A percentile compares a stretch with the other conserved stretches of the same genome.
phyloP scores from a whole-genome alignment of 129 eudicot genomes.

The Saussurea involucrata region DNA sequence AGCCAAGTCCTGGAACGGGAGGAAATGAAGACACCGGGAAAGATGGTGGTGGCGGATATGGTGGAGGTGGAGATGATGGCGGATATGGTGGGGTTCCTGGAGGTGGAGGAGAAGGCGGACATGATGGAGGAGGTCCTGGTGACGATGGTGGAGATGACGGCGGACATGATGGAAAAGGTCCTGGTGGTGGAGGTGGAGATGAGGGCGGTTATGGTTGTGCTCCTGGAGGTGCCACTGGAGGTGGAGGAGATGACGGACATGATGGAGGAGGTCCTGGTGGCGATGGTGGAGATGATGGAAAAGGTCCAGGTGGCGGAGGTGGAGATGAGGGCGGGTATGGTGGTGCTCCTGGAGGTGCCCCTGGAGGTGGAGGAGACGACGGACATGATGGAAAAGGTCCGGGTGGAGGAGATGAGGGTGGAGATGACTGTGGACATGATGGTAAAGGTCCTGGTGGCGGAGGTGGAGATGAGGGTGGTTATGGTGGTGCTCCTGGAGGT shows the following conservation, averaged over 20 bases:
- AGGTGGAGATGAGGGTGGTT: neutral
- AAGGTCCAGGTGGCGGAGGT: neutral
- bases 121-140: neutral
- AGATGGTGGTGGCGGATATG: neutral
- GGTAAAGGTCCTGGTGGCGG: constrained; percentile 15
- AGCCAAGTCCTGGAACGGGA: neutral
- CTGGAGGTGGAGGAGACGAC: neutral
- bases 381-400: neutral
- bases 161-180: neutral
- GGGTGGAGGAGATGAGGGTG: neutral
- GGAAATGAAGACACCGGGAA: neutral
- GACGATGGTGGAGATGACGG: neutral
- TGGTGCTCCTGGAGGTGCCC: no score
- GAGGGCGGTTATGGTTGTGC: neutral
- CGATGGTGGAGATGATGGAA: neutral
- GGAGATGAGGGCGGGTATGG: neutral
- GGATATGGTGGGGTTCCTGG: neutral
- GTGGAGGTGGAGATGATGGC: neutral
- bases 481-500: neutral
- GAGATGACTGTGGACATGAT: neutral
- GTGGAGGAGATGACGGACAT: neutral
- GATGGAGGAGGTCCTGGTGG: neutral
- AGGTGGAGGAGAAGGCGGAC: neutral
- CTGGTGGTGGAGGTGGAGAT: neutral
- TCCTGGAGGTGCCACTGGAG: neutral